Evolutionary conservation across 2,329 filamentous ascomycete genomes (phyloP), one percentile per base, ranked within the genome.

Genomic region (Hirsutella rhossiliensis): DNA sequence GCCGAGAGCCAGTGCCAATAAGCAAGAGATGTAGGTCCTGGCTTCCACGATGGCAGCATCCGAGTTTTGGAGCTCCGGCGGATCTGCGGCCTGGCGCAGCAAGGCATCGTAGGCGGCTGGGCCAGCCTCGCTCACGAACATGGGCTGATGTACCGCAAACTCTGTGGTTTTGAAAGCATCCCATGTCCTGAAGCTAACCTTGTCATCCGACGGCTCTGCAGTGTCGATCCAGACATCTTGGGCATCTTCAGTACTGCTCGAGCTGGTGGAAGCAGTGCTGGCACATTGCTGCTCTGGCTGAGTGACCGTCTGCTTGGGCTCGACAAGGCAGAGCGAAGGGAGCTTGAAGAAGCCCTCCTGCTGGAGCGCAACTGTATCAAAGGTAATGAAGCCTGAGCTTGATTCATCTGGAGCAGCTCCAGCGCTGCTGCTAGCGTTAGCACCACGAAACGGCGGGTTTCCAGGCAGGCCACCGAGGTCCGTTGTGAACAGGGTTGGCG

Each of bases 61-160:
- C 8, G 56, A 54, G 30, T 69, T 70, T 39, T 51, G 56, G 29
- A 67, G 52, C 34, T 51, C 52, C 30, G 69, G 54, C 43, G 59
- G 66, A 48, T 70, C 73, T 23, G 58, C 59, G 17, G 56, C 50
- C 41, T 63, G 60, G 48, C 56, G 54, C 4, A 84, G 52, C 3
- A 79, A 67, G 7, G 81, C 76, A 63, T 90, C 83, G 47, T 86
- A 85, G 2, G 75, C 70, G 11, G 60, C 60, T 2, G 81, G 67
- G 0, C 82, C 82, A 27, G 80, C 77, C 61, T 92, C 86, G 3
- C 78, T 81, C 12, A 88, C 63, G 48, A 84, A 81, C 2, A 72
- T 60, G 1, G 76, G 71, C 36, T 44, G 69, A 63, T 38, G 57
- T 19, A 47, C 41, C 11, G 46, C 47, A 2, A 58, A 50, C 11